phyloP scores from a whole-genome alignment of 495 filamentous ascomycete genomes.

The Recurvomyces mirabilis region DNA sequence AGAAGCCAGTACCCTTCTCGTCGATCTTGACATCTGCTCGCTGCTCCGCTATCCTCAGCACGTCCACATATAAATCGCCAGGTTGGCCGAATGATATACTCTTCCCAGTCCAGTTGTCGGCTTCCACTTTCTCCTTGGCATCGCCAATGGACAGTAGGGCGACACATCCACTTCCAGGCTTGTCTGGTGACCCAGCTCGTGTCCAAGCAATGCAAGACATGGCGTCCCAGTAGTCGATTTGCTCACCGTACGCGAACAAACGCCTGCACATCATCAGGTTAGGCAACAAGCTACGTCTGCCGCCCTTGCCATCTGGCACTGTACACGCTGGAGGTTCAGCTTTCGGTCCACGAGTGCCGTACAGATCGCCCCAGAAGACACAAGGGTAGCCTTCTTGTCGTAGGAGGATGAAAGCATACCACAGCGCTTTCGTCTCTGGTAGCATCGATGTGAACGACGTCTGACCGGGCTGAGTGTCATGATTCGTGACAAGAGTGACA shows the following conservation, averaged over 20 bases:
- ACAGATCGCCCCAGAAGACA: constrained; percentile 65
- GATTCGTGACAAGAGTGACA: constrained; percentile 39
- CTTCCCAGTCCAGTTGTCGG: constrained; percentile 12
- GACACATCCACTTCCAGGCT: constrained; percentile 25
- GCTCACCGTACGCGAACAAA: constrained; percentile 56
- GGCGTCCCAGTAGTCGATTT: constrained; percentile 58
- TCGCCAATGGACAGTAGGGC: constrained; percentile 11
- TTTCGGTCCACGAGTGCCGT: constrained; percentile 48
- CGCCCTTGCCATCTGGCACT: not conserved
- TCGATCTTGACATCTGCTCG: constrained; percentile 27
- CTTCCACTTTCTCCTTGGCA: not conserved
- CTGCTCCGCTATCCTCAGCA: constrained; percentile 21
- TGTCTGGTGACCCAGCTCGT: constrained; percentile 29
- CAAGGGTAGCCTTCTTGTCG: constrained; percentile 55
- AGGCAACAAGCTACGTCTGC: constrained; percentile 42
- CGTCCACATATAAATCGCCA: constrained; percentile 30
- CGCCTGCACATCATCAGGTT: constrained; percentile 53
- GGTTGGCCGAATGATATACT: constrained; percentile 26
- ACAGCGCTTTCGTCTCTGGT: constrained; percentile 30
- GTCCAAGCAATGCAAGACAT: constrained; percentile 61
- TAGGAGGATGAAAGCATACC: constrained; percentile 49
- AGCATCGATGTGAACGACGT: constrained; percentile 29
- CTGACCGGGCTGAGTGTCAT: constrained; percentile 34
- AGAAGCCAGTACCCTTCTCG: constrained; percentile 27
- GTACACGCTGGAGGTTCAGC: constrained; percentile 46